phyloP scores from a whole-genome alignment of 208 protist genomes.

The Leptomonas pyrrhocoris region DNA sequence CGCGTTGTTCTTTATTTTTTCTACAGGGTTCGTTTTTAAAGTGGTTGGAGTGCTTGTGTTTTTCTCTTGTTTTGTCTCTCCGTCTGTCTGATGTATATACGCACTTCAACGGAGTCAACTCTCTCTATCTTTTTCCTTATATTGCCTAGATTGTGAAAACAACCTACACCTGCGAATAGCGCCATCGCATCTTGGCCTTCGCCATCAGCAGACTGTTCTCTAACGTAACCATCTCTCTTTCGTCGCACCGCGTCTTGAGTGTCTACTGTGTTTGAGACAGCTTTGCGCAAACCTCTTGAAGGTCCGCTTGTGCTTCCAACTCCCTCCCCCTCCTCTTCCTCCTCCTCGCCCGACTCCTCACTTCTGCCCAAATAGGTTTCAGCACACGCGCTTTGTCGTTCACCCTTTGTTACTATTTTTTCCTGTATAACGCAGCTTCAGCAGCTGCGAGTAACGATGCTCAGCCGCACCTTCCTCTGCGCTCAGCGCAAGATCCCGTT shows the following conservation, averaged over 20 bases:
- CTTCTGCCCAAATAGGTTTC: not conserved
- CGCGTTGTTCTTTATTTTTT: not conserved
- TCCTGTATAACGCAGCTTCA: not conserved
- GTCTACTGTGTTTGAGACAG: no score
- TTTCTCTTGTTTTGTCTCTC: constrained; percentile 18
- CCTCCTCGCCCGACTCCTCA: no score
- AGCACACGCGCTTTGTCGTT: not conserved
- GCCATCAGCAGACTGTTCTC: no score
- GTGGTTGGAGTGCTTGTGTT: not conserved
- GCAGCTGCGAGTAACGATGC: constrained; percentile 15
- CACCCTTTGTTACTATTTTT: not conserved
- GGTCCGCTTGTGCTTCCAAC: not conserved
- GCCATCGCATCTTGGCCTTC: no score
- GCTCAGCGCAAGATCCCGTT: constrained; percentile 78
- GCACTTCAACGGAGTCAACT: not conserved
- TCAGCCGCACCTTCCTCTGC: constrained; percentile 43
- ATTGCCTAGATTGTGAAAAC: not conserved
- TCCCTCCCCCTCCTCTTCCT: not conserved
- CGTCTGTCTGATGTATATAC: constrained; percentile 11
- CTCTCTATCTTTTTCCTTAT: not conserved
- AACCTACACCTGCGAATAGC: no score
- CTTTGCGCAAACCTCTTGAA: no score
- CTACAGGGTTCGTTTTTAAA: not conserved
- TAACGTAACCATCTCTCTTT: no score
- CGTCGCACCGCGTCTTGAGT: no score